These are phyloP conservation scores for Botrytis deweyae DNA, from an alignment of 2,329 filamentous ascomycete genomes.

Conservation along the genomic window DNA sequence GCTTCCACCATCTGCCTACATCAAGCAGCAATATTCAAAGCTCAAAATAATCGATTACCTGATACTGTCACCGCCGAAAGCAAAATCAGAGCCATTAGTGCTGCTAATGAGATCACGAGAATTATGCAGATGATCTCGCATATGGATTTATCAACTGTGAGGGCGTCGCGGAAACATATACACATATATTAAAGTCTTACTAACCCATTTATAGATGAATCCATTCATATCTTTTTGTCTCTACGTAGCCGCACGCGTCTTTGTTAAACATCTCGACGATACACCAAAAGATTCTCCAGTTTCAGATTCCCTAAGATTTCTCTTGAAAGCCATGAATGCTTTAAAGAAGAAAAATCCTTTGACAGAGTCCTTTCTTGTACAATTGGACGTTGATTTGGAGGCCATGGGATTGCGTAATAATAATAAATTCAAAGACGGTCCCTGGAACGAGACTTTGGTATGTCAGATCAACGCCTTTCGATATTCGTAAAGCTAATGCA, in stretches of 20 bases:
- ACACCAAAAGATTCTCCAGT: constrained; percentile 80
- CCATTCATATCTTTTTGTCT: constrained; percentile 94
- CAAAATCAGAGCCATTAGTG: constrained; percentile 88
- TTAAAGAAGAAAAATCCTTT: constrained; percentile 85
- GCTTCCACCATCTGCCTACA: constrained; percentile 97
- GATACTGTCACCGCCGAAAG: constrained; percentile 80
- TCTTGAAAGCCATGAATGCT: constrained; percentile 86
- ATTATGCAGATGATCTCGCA: constrained; percentile 96
- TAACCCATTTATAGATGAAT: constrained; percentile 69
- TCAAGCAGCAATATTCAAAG: constrained; percentile 96
- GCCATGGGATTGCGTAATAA: constrained; percentile 61
- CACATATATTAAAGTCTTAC: not conserved
- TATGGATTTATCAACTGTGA: constrained; percentile 77
- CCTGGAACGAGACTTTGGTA: constrained; percentile 41
- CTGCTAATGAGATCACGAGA: constrained; percentile 88
- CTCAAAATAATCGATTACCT: constrained; percentile 81
- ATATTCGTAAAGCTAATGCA: constrained; percentile 24
- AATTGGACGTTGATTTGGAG: constrained; percentile 89
- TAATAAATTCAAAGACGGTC: constrained; percentile 55
- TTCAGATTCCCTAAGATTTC: constrained; percentile 80
- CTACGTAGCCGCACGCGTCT: constrained; percentile 92
- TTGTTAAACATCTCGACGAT: constrained; percentile 94
- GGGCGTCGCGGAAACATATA: constrained; percentile 37
- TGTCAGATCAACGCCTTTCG: constrained; percentile 28
- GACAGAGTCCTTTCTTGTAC: constrained; percentile 91